Percentiles rank a stretch among this genome's conserved stretches.
Evolutionary conservation across 352 stramenopile species (phyloP).

Genomic region (Pythium volutum): DNA sequence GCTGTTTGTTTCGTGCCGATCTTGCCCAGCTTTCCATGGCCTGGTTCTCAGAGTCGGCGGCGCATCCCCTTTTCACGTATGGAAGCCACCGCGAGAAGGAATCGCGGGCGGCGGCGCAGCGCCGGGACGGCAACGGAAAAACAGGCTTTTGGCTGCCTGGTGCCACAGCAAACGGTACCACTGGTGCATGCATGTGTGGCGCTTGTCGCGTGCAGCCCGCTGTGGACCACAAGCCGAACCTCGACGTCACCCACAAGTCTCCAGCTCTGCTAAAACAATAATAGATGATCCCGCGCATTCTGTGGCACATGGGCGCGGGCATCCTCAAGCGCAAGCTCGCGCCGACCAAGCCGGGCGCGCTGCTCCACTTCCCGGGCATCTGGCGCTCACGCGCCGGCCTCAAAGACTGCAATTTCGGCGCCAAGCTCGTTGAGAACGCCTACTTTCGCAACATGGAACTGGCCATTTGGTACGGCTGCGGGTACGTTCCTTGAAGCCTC

Average conservation of each 20-base stretch:
- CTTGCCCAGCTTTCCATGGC: too few species aligned
- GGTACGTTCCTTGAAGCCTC: slow-evolving; percentile 28
- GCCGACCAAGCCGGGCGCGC: slow-evolving; percentile 35
- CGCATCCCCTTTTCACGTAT: neutral
- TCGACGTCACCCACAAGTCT: too few species aligned
- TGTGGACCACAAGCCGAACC: too few species aligned
- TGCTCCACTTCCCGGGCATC: slow-evolving; percentile 54
- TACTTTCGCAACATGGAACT: slow-evolving; percentile 77
- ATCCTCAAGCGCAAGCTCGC: slow-evolving; percentile 47
- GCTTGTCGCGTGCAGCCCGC: too few species aligned
- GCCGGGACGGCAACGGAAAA: too few species aligned
- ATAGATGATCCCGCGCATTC: slow-evolving; percentile 66
- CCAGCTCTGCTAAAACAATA: too few species aligned
- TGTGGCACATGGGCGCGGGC: slow-evolving; percentile 68
- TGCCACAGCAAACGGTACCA: too few species aligned
- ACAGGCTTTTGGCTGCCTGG: too few species aligned
- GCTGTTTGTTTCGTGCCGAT: too few species aligned
- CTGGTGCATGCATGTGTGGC: too few species aligned
- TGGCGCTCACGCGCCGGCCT: slow-evolving; percentile 59
- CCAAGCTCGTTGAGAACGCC: slow-evolving; percentile 55
- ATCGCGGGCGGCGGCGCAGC: too few species aligned
- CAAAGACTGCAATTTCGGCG: slow-evolving; percentile 51
- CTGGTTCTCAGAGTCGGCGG: neutral
- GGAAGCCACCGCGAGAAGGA: neutral
- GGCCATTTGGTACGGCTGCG: slow-evolving; percentile 67